Base-by-base conservation (phyloP, 345 rosid genomes). In the Viola odorata region DNA sequence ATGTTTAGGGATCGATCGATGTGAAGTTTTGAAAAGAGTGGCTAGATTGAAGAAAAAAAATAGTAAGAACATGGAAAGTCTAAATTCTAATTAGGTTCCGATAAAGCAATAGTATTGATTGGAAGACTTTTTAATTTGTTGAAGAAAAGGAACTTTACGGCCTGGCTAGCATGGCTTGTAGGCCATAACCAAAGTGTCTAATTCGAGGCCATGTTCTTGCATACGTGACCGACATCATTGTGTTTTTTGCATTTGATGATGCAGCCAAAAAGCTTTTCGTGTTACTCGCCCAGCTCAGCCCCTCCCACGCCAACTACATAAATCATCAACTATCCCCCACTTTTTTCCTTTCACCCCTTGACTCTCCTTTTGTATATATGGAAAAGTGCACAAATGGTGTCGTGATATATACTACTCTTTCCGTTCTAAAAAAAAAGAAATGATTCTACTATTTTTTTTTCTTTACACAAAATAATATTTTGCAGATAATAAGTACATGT, bases 201-300 rank as follows among this genome's bases (percentile, higher is more conserved):
- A 23, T 23, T 7, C 59, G 53, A 44, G 51, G 52, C 12, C 13
- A 44, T 40, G 59, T 39, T 57, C 57, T 58, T 67, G 58, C 47
- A 52, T 45, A n/a, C 15, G 36, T 65, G 74, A 53, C 62, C 71
- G 38, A 41, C 65, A 66, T 75, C 16, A 75, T 75, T 41, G 60
- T 58, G 69, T 70, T 70, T 42, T 23, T 1, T 23, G 32, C 2
- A 2, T 23, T 23, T 23, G 39, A 54, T 66, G 65, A 59, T 75
- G 36, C 74, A 60, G 41, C 50, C 42, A 50, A 53, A 60, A 53
- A 16, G 38, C 12, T 47, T 58, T 45, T 45, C 3, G 57, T 58
- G 63, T 41, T 53, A 7, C 68, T 53, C n/a, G n/a, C 56, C 61
- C 48, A 52, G 44, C 68, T 56, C 63, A 55, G 12, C 42, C 41